phyloP scores from a whole-genome alignment of 352 stramenopile species.

The Globisporangium paddicum region DNA sequence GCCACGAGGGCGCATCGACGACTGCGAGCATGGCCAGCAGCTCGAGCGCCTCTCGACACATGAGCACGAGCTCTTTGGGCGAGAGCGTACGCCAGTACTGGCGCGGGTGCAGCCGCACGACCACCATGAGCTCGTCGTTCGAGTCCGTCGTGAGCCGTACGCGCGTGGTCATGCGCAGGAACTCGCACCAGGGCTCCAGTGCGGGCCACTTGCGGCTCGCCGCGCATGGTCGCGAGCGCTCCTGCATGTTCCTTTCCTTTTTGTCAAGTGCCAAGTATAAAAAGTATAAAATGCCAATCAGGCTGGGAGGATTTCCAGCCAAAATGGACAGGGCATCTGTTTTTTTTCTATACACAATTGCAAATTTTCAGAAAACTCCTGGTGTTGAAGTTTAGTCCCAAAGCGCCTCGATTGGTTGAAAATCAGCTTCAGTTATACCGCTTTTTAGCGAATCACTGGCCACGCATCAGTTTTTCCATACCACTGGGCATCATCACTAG shows the following conservation, averaged over 20 bases:
- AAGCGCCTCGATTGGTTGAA: too few species aligned
- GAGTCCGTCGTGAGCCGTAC: not conserved
- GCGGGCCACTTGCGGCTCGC: not conserved
- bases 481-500: too few species aligned
- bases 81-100: slow-evolving; percentile 1
- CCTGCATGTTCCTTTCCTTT: not conserved
- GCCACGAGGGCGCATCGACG: not conserved
- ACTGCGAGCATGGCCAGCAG: slow-evolving; percentile 1
- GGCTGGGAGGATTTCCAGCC: too few species aligned
- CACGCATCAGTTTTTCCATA: too few species aligned
- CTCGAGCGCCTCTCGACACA: not conserved
- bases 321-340: too few species aligned
- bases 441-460: too few species aligned
- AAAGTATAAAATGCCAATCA: too few species aligned
- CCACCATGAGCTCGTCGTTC: not conserved
- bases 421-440: too few species aligned
- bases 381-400: too few species aligned
- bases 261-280: too few species aligned
- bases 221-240: not conserved
- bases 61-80: not conserved
- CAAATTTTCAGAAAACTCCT: too few species aligned
- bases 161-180: not conserved
- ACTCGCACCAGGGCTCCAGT: slow-evolving; percentile 1
- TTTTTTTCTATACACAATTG: too few species aligned
- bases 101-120: not conserved